Percentiles rank a stretch among this genome's conserved stretches.
Evolutionary conservation across 257 asterid species (phyloP).

Genomic region (Solanum piurae): DNA sequence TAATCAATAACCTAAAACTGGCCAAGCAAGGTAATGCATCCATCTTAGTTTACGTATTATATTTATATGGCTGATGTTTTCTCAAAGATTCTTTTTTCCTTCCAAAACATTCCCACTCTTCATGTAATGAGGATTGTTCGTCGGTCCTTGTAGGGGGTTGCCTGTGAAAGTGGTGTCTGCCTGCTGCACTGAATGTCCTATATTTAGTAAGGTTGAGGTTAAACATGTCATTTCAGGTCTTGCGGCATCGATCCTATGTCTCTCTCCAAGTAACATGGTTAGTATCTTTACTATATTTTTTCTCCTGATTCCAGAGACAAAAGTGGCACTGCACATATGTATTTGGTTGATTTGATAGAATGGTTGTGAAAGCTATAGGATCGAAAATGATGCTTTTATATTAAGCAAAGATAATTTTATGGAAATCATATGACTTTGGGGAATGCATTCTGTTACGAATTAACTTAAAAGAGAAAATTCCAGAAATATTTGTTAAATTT

Average conservation of each 20-base stretch:
- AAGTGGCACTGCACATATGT: background rate
- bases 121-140: background rate
- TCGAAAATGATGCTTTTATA: background rate
- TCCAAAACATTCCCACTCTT: background rate
- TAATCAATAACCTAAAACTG: background rate
- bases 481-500: background rate
- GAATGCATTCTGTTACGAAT: background rate
- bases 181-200: constrained; percentile 24
- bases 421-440: background rate
- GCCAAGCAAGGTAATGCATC: background rate
- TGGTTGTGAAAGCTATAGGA: background rate
- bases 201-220: constrained; percentile 25
- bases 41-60: background rate
- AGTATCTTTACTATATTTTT: constrained; percentile 15
- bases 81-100: background rate
- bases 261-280: constrained; percentile 67
- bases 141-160: constrained; percentile 24
- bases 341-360: background rate
- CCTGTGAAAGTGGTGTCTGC: constrained; percentile 19
- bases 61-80: background rate
- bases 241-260: constrained; percentile 57
- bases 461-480: background rate
- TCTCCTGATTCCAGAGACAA: background rate
- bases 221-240: constrained; percentile 65
- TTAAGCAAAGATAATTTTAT: background rate